phyloP scores from a whole-genome alignment of 2,329 filamentous ascomycete species.

The Cercospora citrullina region DNA sequence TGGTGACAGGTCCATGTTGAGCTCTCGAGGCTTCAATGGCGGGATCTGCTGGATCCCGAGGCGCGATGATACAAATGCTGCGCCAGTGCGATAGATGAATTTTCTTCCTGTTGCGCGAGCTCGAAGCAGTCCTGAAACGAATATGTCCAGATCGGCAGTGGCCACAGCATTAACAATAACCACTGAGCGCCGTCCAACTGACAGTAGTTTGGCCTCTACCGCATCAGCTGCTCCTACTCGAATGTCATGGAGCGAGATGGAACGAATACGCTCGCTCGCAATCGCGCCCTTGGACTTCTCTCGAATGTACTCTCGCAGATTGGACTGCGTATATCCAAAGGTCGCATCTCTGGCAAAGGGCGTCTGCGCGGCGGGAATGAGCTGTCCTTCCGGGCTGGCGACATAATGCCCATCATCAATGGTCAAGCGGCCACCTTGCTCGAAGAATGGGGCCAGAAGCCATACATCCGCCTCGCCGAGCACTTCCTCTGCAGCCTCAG shows the following conservation, averaged over 20 bases:
- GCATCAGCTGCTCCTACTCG: constrained; percentile 47
- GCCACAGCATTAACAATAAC: constrained; percentile 57
- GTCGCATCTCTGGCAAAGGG: constrained; percentile 59
- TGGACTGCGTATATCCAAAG: constrained; percentile 58
- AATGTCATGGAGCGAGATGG: constrained; percentile 52
- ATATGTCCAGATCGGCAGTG: constrained; percentile 57
- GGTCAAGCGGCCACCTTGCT: constrained; percentile 59
- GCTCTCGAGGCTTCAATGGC: constrained; percentile 50
- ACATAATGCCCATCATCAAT: constrained; percentile 61
- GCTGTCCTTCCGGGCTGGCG: constrained; percentile 51
- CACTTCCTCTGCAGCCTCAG: constrained; percentile 46
- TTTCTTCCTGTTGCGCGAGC: constrained; percentile 44
- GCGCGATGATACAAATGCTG: constrained; percentile 52
- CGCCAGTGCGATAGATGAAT: constrained; percentile 50
- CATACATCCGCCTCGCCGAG: constrained; percentile 55
- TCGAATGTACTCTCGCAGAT: constrained; percentile 54
- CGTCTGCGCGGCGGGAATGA: constrained; percentile 55
- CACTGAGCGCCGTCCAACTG: constrained; percentile 42
- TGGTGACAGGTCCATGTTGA: constrained; percentile 41
- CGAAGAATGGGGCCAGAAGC: constrained; percentile 60
- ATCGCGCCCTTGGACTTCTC: constrained; percentile 55
- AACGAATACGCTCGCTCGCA: constrained; percentile 42
- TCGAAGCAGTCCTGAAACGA: constrained; percentile 52
- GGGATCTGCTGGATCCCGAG: constrained; percentile 55
- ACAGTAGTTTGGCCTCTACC: constrained; percentile 46